Evolutionary conservation across 257 asterid genomes (phyloP).

Genomic region (Lithospermum erythrorhizon): DNA sequence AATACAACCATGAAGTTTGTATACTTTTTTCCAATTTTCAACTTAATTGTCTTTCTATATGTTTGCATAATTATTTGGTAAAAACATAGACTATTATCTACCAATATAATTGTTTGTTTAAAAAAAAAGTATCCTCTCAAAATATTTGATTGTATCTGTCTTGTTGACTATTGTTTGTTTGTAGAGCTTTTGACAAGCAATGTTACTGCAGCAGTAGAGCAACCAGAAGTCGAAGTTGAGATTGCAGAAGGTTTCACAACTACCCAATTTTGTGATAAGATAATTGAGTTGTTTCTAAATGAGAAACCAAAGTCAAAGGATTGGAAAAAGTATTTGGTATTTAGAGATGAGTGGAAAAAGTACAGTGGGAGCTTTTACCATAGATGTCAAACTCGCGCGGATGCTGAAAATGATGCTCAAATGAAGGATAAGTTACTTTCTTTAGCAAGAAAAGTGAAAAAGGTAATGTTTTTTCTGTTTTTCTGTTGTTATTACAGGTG

Average conservation of each 20-base stretch:
- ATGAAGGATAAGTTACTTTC: constrained; percentile 48
- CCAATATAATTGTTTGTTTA: too few species aligned
- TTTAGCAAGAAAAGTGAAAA: constrained; percentile 62
- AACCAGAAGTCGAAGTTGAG: constrained; percentile 37
- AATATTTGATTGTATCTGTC: too few species aligned
- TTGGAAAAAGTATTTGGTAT: constrained; percentile 68
- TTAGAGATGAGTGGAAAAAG: constrained; percentile 73
- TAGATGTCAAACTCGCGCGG: constrained; percentile 51
- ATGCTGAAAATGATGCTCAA: constrained; percentile 41
- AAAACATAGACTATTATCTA: too few species aligned
- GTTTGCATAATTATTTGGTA: too few species aligned
- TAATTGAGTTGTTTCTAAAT: constrained; percentile 67
- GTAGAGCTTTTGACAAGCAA: constrained; percentile 26
- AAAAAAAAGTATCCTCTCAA: too few species aligned
- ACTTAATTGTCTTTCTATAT: too few species aligned
- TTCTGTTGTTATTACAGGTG: neutral
- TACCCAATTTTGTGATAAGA: constrained; percentile 71
- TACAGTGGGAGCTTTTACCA: constrained; percentile 53
- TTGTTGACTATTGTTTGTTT: constrained; percentile 2
- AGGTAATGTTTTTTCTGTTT: constrained; percentile 25
- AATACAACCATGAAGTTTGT: too few species aligned
- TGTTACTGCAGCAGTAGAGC: constrained; percentile 24
- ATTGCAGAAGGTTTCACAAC: constrained; percentile 74
- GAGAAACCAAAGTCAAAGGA: constrained; percentile 82
- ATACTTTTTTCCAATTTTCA: too few species aligned